Evolutionary conservation across 1,284 basidiomycete genomes (phyloP).

Genomic region (Pterulicium gracile): DNA sequence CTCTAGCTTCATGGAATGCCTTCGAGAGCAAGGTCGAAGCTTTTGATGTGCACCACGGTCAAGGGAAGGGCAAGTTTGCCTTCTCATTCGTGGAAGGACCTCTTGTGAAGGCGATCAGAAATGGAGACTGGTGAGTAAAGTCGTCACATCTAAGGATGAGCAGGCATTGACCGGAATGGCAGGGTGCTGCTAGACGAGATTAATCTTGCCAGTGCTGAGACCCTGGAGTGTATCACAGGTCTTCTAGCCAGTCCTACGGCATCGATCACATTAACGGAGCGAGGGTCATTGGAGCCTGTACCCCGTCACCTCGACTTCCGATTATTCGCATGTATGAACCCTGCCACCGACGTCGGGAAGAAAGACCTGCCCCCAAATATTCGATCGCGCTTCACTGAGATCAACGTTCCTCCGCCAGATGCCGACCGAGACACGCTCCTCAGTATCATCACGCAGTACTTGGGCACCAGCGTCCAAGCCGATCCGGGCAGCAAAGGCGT

Average conservation of each 20-base stretch:
- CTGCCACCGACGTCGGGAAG: constrained; percentile 97
- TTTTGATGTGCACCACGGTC: constrained; percentile 83
- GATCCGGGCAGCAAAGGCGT: constrained; percentile 63
- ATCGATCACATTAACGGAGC: constrained; percentile 90
- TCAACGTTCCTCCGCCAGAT: constrained; percentile 92
- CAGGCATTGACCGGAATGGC: too few relatives aligned
- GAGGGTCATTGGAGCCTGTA: constrained; percentile 86
- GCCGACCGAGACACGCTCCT: constrained; percentile 86
- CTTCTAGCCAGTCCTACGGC: constrained; percentile 80
- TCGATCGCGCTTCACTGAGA: constrained; percentile 88
- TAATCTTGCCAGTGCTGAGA: constrained; percentile 92
- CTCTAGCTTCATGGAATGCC: constrained; percentile 55
- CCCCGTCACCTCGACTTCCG: constrained; percentile 93
- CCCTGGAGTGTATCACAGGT: constrained; percentile 85
- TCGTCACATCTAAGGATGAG: too few relatives aligned
- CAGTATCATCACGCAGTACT: constrained; percentile 84
- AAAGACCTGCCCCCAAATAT: constrained; percentile 91
- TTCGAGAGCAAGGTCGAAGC: constrained; percentile 68
- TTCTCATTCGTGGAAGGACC: constrained; percentile 97
- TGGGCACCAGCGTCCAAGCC: constrained; percentile 74
- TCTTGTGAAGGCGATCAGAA: constrained; percentile 81
- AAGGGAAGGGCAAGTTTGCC: constrained; percentile 78
- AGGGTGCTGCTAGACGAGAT: constrained; percentile 96
- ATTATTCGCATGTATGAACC: constrained; percentile 99
- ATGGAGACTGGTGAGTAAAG: constrained; percentile 88